A percentile compares a stretch with the other conserved stretches of the same genome.
Conservation (phyloP, 768 basidiomycete genomes). For the Hortiboletus flavorubellus region DNA sequence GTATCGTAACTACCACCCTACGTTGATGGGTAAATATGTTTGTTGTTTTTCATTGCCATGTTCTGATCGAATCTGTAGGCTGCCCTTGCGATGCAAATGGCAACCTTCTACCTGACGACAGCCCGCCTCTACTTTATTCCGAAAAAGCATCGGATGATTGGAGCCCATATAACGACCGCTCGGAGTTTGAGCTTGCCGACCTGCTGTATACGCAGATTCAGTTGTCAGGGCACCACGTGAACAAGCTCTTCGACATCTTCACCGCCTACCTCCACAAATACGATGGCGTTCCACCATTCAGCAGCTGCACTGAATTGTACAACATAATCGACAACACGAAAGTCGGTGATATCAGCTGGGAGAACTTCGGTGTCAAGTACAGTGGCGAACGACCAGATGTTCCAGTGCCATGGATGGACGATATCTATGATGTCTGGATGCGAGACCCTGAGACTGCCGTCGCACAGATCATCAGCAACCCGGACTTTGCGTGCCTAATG, state of each 20-base stretch:
- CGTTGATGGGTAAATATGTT: not conserved
- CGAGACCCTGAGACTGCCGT: not conserved
- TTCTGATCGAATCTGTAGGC: not conserved
- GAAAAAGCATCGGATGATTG: not conserved
- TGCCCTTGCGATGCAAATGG: not conserved
- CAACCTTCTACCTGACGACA: conserved; percentile 7
- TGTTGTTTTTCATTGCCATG: too few relatives aligned
- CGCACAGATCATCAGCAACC: not conserved
- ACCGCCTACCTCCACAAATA: not conserved
- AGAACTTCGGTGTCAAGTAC: not conserved
- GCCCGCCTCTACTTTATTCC: not conserved
- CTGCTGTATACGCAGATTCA: not conserved
- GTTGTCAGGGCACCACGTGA: not conserved
- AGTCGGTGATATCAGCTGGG: not conserved
- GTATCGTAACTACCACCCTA: conserved; percentile 5
- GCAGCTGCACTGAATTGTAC: not conserved
- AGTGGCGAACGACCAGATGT: not conserved
- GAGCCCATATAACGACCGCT: not conserved
- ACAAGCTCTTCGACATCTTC: not conserved
- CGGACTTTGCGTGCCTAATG: not conserved
- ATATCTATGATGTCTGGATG: not conserved
- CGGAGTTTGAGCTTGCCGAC: not conserved
- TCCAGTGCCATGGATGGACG: not conserved
- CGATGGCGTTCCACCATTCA: not conserved
- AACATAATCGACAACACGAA: not conserved